Evolutionary conservation across 2,329 filamentous ascomycete genomes (phyloP), one percentile per base, ranked within the genome.

Genomic region (Fusarium nurragi): DNA sequence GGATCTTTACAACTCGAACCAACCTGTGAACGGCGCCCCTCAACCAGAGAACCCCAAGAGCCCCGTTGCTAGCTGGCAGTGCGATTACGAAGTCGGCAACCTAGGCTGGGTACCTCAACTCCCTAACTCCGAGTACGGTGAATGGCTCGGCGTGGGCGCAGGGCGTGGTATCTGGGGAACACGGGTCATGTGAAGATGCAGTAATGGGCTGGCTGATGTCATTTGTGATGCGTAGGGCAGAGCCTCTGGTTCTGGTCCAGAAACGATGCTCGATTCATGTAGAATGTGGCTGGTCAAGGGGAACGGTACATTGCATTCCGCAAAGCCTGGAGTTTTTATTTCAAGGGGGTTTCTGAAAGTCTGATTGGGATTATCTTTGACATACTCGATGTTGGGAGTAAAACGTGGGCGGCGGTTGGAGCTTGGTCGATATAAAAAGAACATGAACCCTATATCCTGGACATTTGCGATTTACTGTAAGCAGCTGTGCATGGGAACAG

Each of bases 71-170:
- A 89, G 86, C 73, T 96, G 92, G 92, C 86, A 90, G 74, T 94
- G 92, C 75, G 92, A 95, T 66, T 94, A 94, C 71, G 92, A 96
- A 77, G 88, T 96, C 46, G 90, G 88, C 37, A 96, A 96, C 74
- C 81, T 96, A 14, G 91, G 90, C 66, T 96, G 92, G 92, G 90
- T 92, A 26, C 92, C 92, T 28, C 89, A 89, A 63, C 80, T 88
- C 21, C 79, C 90, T 54, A 90, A 84, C 26, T 82, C 81, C 18
- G 91, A 94, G 56, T 86, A 85, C 16, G 90, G 91, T 19, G 92
- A 96, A 69, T 96, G 92, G 92, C 80, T 96, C 8, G 92, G 92
- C 40, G 90, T 95, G 3, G 90, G 89, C 71, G 92, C 90, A 18
- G 92, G 92, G 19, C 83, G 92, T 60, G 92, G 92, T 6, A 86